Conservation (phyloP, 176 grass and related monocot genomes). For the Phragmites australis region DNA sequence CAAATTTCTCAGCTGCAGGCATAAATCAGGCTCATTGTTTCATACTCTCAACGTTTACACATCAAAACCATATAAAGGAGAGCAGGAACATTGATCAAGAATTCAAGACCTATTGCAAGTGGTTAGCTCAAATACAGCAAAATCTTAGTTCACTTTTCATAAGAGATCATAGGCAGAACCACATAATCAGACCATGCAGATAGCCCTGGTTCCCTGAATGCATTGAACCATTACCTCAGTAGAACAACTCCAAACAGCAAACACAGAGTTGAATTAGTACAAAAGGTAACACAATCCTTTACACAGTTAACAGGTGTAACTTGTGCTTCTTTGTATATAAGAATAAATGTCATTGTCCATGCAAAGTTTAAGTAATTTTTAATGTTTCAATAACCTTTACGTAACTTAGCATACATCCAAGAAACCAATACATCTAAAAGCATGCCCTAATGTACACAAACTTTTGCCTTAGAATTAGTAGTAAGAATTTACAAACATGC, state of each 20-base stretch:
- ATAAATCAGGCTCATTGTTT: constrained; percentile 36
- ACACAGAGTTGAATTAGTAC: constrained; percentile 4
- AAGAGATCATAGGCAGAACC: constrained; percentile 21
- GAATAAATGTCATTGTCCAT: background rate
- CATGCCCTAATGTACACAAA: background rate
- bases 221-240: background rate
- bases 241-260: constrained; percentile 15
- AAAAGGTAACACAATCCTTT: background rate
- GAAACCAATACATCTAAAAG: constrained; percentile 21
- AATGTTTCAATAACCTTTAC: background rate
- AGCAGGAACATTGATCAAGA: constrained; percentile 19
- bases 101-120: constrained; percentile 12
- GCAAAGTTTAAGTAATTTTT: background rate
- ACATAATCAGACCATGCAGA: constrained; percentile 12
- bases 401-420: background rate
- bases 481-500: constrained; percentile 17
- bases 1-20: constrained; percentile 77
- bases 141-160: constrained; percentile 16
- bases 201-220: background rate
- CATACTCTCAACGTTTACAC: background rate
- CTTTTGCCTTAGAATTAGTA: background rate
- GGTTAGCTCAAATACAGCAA: constrained; percentile 9
- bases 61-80: constrained; percentile 16
- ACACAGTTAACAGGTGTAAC: background rate
- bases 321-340: constrained; percentile 22